Conservation (phyloP, 129 eudicot species). For the carrot (Daucus carota) region DNA sequence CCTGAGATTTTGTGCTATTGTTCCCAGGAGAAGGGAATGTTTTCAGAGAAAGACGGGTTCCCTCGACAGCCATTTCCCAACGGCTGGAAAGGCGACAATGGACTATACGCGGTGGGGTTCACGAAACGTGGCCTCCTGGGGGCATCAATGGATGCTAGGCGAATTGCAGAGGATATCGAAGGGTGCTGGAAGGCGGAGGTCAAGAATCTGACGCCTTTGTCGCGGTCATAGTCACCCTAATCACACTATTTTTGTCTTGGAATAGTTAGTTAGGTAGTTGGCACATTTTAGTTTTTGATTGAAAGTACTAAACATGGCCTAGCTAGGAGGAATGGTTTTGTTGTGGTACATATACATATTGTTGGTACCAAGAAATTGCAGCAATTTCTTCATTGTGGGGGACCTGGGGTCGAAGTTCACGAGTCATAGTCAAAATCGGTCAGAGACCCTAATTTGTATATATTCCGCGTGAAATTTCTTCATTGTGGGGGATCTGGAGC, state of each 20-base stretch:
- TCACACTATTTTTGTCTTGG: not conserved
- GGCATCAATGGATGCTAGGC: slow-evolving; percentile 82
- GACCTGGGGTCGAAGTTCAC: too few species aligned
- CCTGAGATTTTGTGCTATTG: slow-evolving; percentile 5
- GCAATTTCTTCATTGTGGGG: slow-evolving; percentile 6
- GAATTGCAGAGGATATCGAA: slow-evolving; percentile 67
- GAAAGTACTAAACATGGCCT: slow-evolving; percentile 4
- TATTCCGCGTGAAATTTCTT: too few species aligned
- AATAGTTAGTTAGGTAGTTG: not conserved
- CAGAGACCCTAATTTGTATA: too few species aligned
- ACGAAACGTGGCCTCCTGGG: slow-evolving; percentile 92
- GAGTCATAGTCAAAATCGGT: too few species aligned
- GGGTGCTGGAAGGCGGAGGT: slow-evolving; percentile 46
- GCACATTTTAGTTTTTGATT: not conserved
- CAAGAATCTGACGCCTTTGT: slow-evolving; percentile 22
- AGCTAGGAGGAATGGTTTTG: not conserved
- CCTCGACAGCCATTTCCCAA: slow-evolving; percentile 84
- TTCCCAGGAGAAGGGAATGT: slow-evolving; percentile 75
- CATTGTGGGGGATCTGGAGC: too few species aligned
- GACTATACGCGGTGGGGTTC: slow-evolving; percentile 92
- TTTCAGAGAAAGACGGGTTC: slow-evolving; percentile 82
- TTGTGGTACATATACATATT: not conserved
- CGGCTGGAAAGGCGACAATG: slow-evolving; percentile 90
- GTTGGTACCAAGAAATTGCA: slow-evolving; percentile 3
- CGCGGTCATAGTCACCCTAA: slow-evolving; percentile 4